phyloP scores from a whole-genome alignment of 768 basidiomycete species.

The Nidularia pulvinata region DNA sequence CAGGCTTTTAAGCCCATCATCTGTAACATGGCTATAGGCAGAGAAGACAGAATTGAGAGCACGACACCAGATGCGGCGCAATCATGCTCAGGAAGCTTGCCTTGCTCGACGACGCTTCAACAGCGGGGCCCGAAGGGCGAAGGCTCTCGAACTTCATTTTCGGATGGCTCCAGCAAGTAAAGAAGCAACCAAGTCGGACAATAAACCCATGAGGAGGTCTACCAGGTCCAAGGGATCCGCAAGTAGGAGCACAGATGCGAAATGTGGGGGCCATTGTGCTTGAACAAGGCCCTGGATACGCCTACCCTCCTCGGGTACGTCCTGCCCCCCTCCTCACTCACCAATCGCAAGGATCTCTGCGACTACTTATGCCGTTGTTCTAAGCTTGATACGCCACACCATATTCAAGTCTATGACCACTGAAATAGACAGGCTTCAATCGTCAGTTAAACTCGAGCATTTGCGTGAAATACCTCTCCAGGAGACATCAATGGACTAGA shows the following conservation, averaged over 20 bases:
- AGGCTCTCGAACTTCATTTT: background rate
- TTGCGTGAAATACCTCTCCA: no score
- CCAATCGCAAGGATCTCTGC: no score
- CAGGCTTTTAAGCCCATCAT: background rate
- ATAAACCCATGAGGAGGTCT: background rate
- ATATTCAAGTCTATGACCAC: no score
- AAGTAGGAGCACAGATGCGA: background rate
- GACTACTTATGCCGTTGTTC: no score
- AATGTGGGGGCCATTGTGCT: no score
- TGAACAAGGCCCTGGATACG: no score
- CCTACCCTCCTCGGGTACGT: no score
- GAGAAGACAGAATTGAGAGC: background rate
- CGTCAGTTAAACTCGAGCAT: no score
- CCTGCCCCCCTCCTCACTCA: no score
- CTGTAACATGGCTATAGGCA: background rate
- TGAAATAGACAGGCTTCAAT: no score
- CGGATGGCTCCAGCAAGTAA: background rate
- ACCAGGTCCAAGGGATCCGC: background rate
- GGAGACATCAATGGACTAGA: no score
- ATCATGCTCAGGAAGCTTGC: background rate
- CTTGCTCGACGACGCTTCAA: background rate
- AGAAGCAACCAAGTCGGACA: background rate
- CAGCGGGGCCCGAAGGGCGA: background rate
- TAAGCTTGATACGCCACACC: no score
- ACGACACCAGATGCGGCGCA: background rate